phyloP scores from a whole-genome alignment of 208 protist genomes.

The Phytomonas francai region DNA sequence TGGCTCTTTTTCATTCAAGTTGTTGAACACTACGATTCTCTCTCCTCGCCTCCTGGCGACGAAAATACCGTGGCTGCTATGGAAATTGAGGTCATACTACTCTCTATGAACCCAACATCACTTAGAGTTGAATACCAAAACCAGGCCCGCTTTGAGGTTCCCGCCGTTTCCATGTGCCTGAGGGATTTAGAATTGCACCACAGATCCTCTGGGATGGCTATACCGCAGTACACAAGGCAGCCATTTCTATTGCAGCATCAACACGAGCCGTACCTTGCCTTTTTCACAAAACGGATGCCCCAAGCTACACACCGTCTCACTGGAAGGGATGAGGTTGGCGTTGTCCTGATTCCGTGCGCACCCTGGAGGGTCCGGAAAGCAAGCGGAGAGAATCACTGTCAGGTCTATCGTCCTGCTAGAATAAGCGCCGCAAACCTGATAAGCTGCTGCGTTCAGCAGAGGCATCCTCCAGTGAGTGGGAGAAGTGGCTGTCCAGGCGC shows the following conservation, averaged over 20 bases:
- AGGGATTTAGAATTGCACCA: not conserved
- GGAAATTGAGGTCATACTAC: not conserved
- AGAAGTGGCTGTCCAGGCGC: conserved; percentile 7
- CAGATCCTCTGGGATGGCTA: not conserved
- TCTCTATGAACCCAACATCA: not conserved
- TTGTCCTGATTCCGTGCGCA: conserved; percentile 17
- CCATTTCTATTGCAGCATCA: conserved; percentile 49
- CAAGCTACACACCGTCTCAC: not conserved
- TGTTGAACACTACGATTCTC: not conserved
- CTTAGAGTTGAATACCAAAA: not conserved
- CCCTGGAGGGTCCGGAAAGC: not conserved
- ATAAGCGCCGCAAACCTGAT: conserved; percentile 42
- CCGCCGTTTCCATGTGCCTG: not conserved
- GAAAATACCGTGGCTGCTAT: not conserved
- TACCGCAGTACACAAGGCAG: conserved; percentile 23
- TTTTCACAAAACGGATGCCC: conserved; percentile 30
- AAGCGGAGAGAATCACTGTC: not conserved
- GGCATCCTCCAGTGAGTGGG: not conserved
- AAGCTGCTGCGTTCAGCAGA: conserved; percentile 40
- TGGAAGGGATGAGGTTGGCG: conserved; percentile 11
- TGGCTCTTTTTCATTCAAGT: not conserved
- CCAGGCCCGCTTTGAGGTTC: not conserved
- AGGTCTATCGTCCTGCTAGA: conserved; percentile 10
- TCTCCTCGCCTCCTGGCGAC: not conserved
- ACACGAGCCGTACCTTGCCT: conserved; percentile 42